A percentile compares a stretch with the other conserved stretches of the same genome.
Conservation (phyloP, 495 filamentous ascomycete genomes). For the Hypoxylon lienhwacheense region DNA sequence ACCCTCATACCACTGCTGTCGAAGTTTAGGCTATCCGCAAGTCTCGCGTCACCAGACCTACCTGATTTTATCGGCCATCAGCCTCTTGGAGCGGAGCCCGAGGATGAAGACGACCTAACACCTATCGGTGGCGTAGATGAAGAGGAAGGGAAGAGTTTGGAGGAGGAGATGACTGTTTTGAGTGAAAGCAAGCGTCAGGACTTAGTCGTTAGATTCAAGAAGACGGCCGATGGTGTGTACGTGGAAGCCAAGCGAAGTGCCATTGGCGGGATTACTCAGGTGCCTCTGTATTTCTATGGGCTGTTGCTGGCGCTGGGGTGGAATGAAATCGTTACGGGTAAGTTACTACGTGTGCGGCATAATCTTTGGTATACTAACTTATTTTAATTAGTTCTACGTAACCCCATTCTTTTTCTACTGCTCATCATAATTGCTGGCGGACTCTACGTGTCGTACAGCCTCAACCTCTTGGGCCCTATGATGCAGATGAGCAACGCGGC, state of each 20-base stretch:
- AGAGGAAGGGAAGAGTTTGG: slow-evolving; percentile 87
- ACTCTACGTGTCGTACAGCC: slow-evolving; percentile 84
- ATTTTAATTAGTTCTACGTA: slow-evolving; percentile 75
- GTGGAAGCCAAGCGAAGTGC: slow-evolving; percentile 96
- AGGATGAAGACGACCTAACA: slow-evolving; percentile 84
- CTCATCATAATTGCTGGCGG: slow-evolving; percentile 72
- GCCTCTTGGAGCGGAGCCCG: slow-evolving; percentile 72
- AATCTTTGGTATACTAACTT: slow-evolving; percentile 41
- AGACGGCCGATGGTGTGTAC: slow-evolving; percentile 94
- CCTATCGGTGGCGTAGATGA: slow-evolving; percentile 91
- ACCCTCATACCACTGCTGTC: slow-evolving; percentile 86
- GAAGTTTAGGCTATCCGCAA: slow-evolving; percentile 72
- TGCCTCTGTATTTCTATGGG: slow-evolving; percentile 92
- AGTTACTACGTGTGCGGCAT: slow-evolving; percentile 39
- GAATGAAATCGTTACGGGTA: slow-evolving; percentile 94
- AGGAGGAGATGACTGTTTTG: slow-evolving; percentile 94
- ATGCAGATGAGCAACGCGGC: slow-evolving; percentile 91
- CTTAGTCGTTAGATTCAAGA: slow-evolving; percentile 92
- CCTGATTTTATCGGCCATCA: slow-evolving; percentile 77
- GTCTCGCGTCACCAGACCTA: slow-evolving; percentile 74
- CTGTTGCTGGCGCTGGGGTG: slow-evolving; percentile 86
- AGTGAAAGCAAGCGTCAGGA: slow-evolving; percentile 86
- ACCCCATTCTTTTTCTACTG: slow-evolving; percentile 89
- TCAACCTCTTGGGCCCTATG: slow-evolving; percentile 96
- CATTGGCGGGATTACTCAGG: slow-evolving; percentile 91